Evolutionary conservation across 2,329 filamentous ascomycete species (phyloP).

Genomic region (Trichoderma afroharzianum): DNA sequence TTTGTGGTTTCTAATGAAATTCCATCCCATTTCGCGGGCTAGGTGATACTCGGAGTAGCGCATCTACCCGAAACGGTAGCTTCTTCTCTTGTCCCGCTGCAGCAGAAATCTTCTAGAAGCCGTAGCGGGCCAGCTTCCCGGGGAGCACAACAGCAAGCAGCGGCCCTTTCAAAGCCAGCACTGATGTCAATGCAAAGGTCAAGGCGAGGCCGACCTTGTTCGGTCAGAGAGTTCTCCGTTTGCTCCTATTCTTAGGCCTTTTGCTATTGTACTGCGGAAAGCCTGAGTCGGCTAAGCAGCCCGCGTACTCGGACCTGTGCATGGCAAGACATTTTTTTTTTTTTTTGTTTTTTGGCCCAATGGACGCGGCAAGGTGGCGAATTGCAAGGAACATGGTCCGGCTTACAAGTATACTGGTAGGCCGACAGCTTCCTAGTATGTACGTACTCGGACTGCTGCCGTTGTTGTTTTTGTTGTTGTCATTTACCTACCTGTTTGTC

Average conservation of each 20-base stretch:
- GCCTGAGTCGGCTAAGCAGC: neutral
- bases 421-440: neutral
- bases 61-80: slow-evolving; percentile 16
- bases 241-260: neutral
- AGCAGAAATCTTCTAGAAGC: slow-evolving; percentile 11
- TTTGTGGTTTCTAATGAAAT: neutral
- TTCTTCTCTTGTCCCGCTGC: neutral
- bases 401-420: neutral
- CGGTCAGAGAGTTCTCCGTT: neutral
- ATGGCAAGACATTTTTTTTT: neutral
- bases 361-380: neutral
- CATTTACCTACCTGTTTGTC: neutral
- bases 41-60: neutral
- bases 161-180: neutral
- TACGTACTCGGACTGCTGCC: no score
- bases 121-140: neutral
- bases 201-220: neutral
- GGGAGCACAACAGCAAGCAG: neutral
- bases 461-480: neutral
- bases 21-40: neutral
- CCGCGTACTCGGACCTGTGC: neutral
- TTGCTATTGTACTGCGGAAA: neutral
- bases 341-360: neutral
- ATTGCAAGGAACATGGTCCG: neutral
- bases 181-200: neutral